Conservation (phyloP, 148 eudicot genomes). For the Persicaria maculosa region DNA sequence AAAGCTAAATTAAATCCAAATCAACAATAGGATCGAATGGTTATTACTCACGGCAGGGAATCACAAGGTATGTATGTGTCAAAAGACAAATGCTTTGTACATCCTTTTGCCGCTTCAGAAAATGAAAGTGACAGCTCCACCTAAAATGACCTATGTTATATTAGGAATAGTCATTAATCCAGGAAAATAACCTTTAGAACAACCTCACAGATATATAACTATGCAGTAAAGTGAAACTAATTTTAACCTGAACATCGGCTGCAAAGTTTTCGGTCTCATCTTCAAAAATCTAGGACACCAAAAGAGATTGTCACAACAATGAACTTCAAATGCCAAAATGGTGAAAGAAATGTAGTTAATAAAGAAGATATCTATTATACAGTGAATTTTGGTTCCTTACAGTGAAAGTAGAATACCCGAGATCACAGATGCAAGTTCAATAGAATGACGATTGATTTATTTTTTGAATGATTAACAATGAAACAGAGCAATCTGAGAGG, state of each 20-base stretch:
- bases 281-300: constrained; percentile 61
- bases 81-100: no score
- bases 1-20: no score
- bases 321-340: constrained; percentile 7
- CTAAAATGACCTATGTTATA: constrained; percentile 27
- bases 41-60: no score
- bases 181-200: not conserved
- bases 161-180: constrained; percentile 14
- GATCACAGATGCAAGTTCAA: not conserved
- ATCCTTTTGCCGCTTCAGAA: no score
- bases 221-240: constrained; percentile 4
- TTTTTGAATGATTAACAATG: no score
- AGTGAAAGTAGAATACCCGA: not conserved
- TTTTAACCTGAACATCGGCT: constrained; percentile 68
- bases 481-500: no score
- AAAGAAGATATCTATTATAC: not conserved
- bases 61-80: no score
- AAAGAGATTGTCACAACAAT: no score
- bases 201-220: not conserved
- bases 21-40: no score
- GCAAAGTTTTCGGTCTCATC: constrained; percentile 54
- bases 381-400: not conserved
- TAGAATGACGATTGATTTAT: not conserved
- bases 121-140: no score
- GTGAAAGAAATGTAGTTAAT: constrained; percentile 1